Base-by-base conservation (phyloP, 129 eudicot species). In the Arctium minus region DNA sequence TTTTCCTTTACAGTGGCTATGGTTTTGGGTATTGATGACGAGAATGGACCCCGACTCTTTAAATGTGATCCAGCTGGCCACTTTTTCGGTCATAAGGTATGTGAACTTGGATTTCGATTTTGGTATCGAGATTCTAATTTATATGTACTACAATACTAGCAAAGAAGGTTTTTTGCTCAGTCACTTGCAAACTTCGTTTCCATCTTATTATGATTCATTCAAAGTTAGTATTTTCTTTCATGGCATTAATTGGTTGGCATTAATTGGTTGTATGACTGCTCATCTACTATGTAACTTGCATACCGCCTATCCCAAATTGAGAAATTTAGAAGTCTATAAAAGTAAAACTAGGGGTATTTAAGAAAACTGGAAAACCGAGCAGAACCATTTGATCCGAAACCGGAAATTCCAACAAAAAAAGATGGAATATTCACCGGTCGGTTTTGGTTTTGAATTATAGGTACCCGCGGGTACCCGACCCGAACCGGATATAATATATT, bases 1-100 rank as follows among this genome's bases (percentile, higher is more conserved):
- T 1, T 71, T 81, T 50, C 78, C 13, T 77, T 18, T 73, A 69
- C 77, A 96, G 99, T 96, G 85, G 98, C 99, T 62, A 96, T 96
- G 98, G 87, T 96, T 75, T 80, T 96, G 93, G 99, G 98, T 72
- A 91, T 96, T 80, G 99, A 96, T 85, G 98, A 93, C 33, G 98
- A 96, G 87, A 88, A 81, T 77, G 99, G 99, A 17, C 99, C 99
- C 72, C 87, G 87, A 79, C 94, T 96, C 44, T 96, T 96, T 73
- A 96, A 96, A 83, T 96, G 99, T 87, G 99, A 96, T 77, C 99
- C 99, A 77, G 99, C 99, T 17, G 99, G 99, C 78, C 99, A 96
- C 71, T 96, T 91, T 84, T 93, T 84, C 73, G 99, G 99, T 75
- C 99, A 96, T 40, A 96, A 93, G 95, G 99, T 96, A 85, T 50